Conservation (phyloP, 176 grass and related monocot genomes). For the Elymus sibiricus region DNA sequence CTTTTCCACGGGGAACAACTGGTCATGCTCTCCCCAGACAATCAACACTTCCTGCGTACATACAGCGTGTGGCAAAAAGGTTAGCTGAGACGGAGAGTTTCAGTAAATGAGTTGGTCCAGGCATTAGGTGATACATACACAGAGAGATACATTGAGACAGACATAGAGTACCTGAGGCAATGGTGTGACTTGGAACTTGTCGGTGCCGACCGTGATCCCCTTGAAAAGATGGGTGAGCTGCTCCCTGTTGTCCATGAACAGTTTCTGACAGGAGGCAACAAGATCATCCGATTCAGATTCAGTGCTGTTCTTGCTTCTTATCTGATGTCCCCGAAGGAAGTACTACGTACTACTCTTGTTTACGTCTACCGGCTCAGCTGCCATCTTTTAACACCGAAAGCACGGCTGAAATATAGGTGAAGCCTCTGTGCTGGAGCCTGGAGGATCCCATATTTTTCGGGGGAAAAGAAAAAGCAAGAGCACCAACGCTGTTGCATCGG, state of each 20-base stretch:
- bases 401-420: neutral
- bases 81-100: neutral
- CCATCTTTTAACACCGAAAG: neutral
- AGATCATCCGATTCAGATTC: neutral
- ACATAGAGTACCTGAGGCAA: slow-evolving; percentile 53
- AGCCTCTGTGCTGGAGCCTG: too few species aligned
- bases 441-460: too few species aligned
- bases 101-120: neutral
- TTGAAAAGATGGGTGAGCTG: slow-evolving; percentile 62
- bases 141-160: too few species aligned
- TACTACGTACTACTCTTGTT: too few species aligned
- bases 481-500: neutral
- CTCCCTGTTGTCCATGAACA: slow-evolving; percentile 61
- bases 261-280: slow-evolving; percentile 44
- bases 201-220: slow-evolving; percentile 64
- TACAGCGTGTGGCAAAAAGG: neutral
- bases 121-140: neutral
- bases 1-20: slow-evolving; percentile 64
- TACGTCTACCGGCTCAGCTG: neutral
- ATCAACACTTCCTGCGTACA: slow-evolving; percentile 62
- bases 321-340: too few species aligned
- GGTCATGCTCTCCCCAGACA: slow-evolving; percentile 79
- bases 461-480: neutral
- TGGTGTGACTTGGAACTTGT: slow-evolving; percentile 77
- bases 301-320: neutral